Evolutionary conservation across 495 filamentous ascomycete genomes (phyloP).

Genomic region (Venustampulla echinocandica): DNA sequence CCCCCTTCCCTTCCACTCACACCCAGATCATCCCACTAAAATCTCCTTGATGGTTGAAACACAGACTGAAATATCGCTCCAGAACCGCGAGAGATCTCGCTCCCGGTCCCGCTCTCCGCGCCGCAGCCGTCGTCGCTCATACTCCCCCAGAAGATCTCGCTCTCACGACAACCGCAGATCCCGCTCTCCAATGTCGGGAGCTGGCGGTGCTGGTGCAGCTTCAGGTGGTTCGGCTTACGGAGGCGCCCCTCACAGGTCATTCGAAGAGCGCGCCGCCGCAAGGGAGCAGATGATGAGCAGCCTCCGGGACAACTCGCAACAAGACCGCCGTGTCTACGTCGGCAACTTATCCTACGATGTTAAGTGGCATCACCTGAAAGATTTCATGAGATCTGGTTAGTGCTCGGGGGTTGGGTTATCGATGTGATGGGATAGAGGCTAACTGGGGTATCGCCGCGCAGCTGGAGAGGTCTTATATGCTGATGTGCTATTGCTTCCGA

Average conservation of each 20-base stretch:
- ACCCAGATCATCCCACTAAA: background rate
- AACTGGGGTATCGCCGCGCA: constrained; percentile 30
- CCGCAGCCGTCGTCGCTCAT: constrained; percentile 65
- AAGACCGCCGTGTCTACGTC: constrained; percentile 94
- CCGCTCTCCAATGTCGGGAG: constrained; percentile 77
- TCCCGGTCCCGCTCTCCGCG: constrained; percentile 83
- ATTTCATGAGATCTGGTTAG: constrained; percentile 99
- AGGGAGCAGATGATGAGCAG: constrained; percentile 95
- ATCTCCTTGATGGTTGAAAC: constrained; percentile 22
- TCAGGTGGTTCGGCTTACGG: constrained; percentile 43
- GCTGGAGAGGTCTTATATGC: constrained; percentile 99
- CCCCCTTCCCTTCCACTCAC: background rate
- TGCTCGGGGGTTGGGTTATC: constrained; percentile 13
- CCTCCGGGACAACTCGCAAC: constrained; percentile 87
- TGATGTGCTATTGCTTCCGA: constrained; percentile 98
- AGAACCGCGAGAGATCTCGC: constrained; percentile 73
- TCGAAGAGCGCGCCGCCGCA: constrained; percentile 74
- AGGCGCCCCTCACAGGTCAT: constrained; percentile 59
- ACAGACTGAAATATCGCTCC: constrained; percentile 36
- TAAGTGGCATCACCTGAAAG: constrained; percentile 99
- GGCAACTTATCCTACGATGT: constrained; percentile 98
- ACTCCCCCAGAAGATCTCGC: constrained; percentile 2
- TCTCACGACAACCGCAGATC: constrained; percentile 64
- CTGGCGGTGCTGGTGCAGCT: constrained; percentile 58
- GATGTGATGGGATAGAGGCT: constrained; percentile 6